Percentiles rank a stretch among this genome's conserved stretches.
Evolutionary conservation across 2,329 filamentous ascomycete genomes (phyloP).

Genomic region (Trichoderma lentiforme): DNA sequence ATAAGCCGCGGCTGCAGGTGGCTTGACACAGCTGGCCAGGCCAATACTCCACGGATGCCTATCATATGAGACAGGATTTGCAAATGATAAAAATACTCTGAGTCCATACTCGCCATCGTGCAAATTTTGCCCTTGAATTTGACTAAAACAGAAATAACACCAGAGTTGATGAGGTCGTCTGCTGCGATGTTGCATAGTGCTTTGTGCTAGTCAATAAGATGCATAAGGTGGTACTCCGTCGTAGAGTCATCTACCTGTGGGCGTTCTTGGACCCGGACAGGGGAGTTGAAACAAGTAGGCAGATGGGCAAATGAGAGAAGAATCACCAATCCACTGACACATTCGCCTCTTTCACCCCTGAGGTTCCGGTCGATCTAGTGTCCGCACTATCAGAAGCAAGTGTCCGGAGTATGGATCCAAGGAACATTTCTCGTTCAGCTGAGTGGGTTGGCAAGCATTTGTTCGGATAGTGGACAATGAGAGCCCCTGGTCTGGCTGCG

Average conservation of each 20-base stretch:
- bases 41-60: not conserved
- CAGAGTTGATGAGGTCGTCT: not conserved
- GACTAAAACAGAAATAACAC: not conserved
- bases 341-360: not conserved
- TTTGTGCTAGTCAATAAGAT: not conserved
- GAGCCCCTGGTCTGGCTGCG: not conserved
- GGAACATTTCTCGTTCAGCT: not conserved
- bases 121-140: not conserved
- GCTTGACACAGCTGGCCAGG: not conserved
- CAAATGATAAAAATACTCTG: not conserved
- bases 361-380: not conserved
- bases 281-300: not conserved
- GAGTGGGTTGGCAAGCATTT: not conserved
- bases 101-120: not conserved
- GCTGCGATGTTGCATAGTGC: not conserved
- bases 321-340: not conserved
- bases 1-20: slow-evolving; percentile 10
- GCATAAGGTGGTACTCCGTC: not conserved
- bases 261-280: not conserved
- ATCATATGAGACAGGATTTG: not conserved
- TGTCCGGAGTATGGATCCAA: not conserved
- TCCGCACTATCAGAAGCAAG: not conserved
- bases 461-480: not conserved
- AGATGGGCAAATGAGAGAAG: not conserved
- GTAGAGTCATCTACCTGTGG: not conserved